Evolutionary conservation across 2,329 filamentous ascomycete species (phyloP).

Genomic region (Botryosphaeria agaves): DNA sequence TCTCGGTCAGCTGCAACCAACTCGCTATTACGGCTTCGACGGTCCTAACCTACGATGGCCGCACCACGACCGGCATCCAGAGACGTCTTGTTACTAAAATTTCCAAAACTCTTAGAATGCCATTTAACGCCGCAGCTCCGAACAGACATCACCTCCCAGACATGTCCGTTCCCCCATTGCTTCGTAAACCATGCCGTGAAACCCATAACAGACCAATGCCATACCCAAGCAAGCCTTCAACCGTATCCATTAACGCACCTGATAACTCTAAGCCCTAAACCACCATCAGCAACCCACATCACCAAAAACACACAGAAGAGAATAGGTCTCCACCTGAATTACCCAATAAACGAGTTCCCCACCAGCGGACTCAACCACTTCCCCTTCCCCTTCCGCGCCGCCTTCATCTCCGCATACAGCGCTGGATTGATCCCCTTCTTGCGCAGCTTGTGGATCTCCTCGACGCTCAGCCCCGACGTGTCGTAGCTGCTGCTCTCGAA

Average conservation of each 20-base stretch:
- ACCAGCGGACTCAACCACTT: slow-evolving; percentile 16
- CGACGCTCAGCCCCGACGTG: slow-evolving; percentile 18
- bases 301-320: background rate
- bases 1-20: too few species aligned
- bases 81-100: background rate
- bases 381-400: slow-evolving; percentile 19
- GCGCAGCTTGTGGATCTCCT: slow-evolving; percentile 24
- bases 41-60: background rate
- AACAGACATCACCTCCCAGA: background rate
- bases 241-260: background rate
- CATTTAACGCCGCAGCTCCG: background rate
- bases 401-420: slow-evolving; percentile 29
- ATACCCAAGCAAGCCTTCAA: background rate
- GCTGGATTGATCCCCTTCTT: slow-evolving; percentile 30
- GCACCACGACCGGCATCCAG: background rate
- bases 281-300: background rate
- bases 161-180: background rate
- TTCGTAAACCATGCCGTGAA: background rate
- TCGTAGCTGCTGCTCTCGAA: slow-evolving; percentile 24
- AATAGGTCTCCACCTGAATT: background rate
- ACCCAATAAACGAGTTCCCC: slow-evolving; percentile 15
- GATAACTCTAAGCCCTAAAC: too few species aligned
- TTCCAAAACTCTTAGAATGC: background rate
- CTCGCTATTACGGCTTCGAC: too few species aligned
- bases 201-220: background rate